Base-by-base conservation (phyloP, 768 basidiomycete genomes). In the Mycena floridula region DNA sequence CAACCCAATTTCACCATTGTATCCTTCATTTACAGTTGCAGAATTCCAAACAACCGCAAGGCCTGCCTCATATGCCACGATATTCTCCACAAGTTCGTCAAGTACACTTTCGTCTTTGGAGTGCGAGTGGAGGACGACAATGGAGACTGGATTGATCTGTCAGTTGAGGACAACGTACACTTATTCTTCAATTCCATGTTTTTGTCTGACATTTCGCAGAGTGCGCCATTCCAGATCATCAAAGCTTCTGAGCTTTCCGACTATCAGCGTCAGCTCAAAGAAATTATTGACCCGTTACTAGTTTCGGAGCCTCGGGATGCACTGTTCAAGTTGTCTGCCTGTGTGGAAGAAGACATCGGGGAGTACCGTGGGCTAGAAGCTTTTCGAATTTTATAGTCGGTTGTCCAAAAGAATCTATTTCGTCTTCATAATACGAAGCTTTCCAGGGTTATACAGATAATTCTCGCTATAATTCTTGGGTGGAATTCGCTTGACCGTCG, bases 391-490 rank as follows among this genome's bases (percentile, higher is more conserved):
- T n/a, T n/a, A n/a, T n/a, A n/a, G n/a, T n/a, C n/a, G n/a, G n/a
- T n/a, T n/a, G n/a, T n/a, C 32, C 38, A 22, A 40, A 20, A 40
- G 3, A 25, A 42, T 76, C 76, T 92, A 97, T 75, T 97, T 97
- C 41, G 94, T 97, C 61, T 86, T 84, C 63, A 77, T 68, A 55
- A 94, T 86, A 48, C 93, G 79, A 45, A 97, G 73, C 54, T 77
- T 86, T 56, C 78, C 70, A 3, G 89, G 77, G 45, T 72, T 81
- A 70, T 97, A 94, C 13, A 89, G 69, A 62, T 76, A 97, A 71
- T 92, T 98, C 74, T 93, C 93, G 32, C 90, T 66, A 54, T 93
- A 93, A 59, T 90, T 77, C 81, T 97, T 89, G 13, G 83, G 84
- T 16, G 84, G 85, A 46, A 90, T 81, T 48, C 78, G 76, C 66